Base-by-base conservation (phyloP, 2,329 filamentous ascomycete species). In the Drechslerella dactyloides region DNA sequence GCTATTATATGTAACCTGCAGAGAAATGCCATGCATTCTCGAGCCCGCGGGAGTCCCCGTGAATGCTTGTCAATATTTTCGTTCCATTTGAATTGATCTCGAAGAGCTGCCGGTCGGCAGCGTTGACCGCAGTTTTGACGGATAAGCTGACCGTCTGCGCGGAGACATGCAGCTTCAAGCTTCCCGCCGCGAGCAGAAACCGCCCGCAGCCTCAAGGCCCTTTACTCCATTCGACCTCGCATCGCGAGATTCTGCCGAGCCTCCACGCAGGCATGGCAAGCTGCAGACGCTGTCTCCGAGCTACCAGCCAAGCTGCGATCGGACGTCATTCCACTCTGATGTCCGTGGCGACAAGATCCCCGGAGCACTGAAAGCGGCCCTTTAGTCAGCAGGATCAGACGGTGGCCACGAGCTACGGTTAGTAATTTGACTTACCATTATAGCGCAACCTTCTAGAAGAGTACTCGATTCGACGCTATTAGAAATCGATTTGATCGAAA, bases 371-470 rank as follows among this genome's bases (percentile, higher is more conserved):
- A n/a, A n/a, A n/a, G n/a, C n/a, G n/a, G n/a, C n/a, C n/a, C n/a
- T n/a, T 33, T 33, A 33, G 27, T 33, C 27, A 33, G 27, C 27
- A 8, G 27, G 27, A 33, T 33, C 27, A 51, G 11, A 4, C 17
- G 46, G 46, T 51, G 46, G 13, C n/a, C 13, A 42, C 37, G 13
- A 21, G 37, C 37, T n/a, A n/a, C n/a, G n/a, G n/a, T n/a, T n/a
- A n/a, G n/a, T n/a, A n/a, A n/a, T n/a, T n/a, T n/a, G n/a, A n/a
- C n/a, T n/a, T n/a, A n/a, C n/a, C n/a, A n/a, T n/a, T n/a, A n/a
- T n/a, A n/a, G n/a, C n/a, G n/a, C 37, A 13, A 42, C 37, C 37
- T 42, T 42, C 37, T 42, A 42, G 37, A 42, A 42, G 37, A 15
- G 5, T 46, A 13, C 10, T 51, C 46, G 6, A 21, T 3, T n/a